phyloP scores from a whole-genome alignment of 2,329 filamentous ascomycete genomes.

The Fusarium camptoceras region DNA sequence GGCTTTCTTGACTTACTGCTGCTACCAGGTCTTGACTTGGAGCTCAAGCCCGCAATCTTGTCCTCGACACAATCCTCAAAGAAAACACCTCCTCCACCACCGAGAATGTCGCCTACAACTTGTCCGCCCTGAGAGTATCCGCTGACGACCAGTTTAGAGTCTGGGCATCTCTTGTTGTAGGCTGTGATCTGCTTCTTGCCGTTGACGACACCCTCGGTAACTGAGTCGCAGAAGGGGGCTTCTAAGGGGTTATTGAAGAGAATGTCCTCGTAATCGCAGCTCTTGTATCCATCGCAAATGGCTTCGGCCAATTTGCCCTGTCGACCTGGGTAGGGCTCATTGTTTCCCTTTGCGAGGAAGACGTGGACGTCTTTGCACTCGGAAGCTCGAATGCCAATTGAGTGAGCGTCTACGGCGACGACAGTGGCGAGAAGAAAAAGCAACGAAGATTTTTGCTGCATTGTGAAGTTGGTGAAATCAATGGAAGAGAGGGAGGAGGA shows the following conservation, averaged over 20 bases:
- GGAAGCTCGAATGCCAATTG: conserved; percentile 5
- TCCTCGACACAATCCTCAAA: conserved; percentile 18
- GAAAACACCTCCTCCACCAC: conserved; percentile 24
- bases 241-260: conserved; percentile 13
- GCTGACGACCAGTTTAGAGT: conserved; percentile 21
- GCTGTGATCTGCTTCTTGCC: conserved; percentile 25
- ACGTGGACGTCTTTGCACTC: conserved; percentile 21
- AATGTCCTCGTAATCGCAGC: conserved; percentile 24
- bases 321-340: conserved; percentile 21
- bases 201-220: conserved; percentile 16
- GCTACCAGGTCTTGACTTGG: conserved; percentile 2
- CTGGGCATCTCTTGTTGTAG: conserved; percentile 20
- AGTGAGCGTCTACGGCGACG: not conserved
- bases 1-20: conserved; percentile 7
- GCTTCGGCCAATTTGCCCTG: conserved; percentile 9
- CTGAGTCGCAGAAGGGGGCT: conserved; percentile 16
- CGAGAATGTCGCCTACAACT: conserved; percentile 21
- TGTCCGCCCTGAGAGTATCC: conserved; percentile 20
- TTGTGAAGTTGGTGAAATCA: not conserved
- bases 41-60: not conserved
- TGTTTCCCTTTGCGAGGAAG: conserved; percentile 24
- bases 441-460: conserved; percentile 1
- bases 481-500: not conserved
- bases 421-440: conserved; percentile 1
- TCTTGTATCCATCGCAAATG: conserved; percentile 16